Base-by-base conservation (phyloP, 2,329 filamentous ascomycete genomes). In the Didymella pomorum region DNA sequence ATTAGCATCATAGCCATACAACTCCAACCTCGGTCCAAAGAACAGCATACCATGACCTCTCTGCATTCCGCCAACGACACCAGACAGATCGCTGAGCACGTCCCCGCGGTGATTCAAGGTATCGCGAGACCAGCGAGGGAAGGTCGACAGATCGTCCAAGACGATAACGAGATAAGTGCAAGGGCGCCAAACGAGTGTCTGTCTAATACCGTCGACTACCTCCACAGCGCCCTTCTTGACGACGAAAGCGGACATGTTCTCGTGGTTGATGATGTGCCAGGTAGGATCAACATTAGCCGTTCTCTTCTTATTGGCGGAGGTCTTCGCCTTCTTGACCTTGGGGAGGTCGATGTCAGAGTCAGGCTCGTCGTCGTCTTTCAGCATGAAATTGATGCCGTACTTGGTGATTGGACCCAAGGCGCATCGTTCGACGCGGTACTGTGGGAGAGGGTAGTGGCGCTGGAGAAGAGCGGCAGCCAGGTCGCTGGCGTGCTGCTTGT, bases 161-260 rank as follows among this genome's bases (percentile, higher is more conserved):
- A 71, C 60, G 43, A 74, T 68, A 23, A 56, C 61, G 16, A 72
- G 26, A 42, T 63, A 66, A 1, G 63, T 73, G 37, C 66, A 64
- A 7, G 61, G 54, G 41, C 56, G 58, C 21, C 56, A 54, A 6
- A 43, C 18, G 16, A 41, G 11, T 0, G 29, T 21, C 14, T 29
- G 35, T 1, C n/a, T n/a, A n/a, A 21, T n/a, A 11, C 42, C 53
- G 3, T 43, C 51, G 4, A 44, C 12, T 0, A 16, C 26, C 2
- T 46, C 29, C 10, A 18, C 28, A 8, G 52, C 29, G n/a, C 50
- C 35, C 21, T 58, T 50, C 28, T 41, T 25, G 16, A 72, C 67
- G 23, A 61, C 60, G 20, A 69, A 73, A 11, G 64, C 64, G 11
- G 65, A 52, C 16, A 75, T 49, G 37, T 49, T 39, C 21, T 39